Conservation (phyloP, 345 rosid species). For the Salix caprea region DNA sequence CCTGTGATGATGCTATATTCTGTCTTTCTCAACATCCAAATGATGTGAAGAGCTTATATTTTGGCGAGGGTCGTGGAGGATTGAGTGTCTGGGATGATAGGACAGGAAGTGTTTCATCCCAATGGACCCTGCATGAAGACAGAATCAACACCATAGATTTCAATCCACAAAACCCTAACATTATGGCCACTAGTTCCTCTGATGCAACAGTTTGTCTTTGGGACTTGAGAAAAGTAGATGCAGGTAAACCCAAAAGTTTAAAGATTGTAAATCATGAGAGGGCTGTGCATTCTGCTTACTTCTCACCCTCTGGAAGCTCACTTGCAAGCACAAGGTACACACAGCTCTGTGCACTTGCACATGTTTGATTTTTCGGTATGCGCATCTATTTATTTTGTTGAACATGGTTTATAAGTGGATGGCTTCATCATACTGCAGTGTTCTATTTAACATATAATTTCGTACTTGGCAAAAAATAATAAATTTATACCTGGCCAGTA, state of each 20-base stretch:
- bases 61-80: slow-evolving; percentile 56
- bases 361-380: not conserved
- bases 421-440: not conserved
- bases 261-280: slow-evolving; percentile 40
- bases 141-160: slow-evolving; percentile 82
- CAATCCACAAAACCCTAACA: slow-evolving; percentile 45
- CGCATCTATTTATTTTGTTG: not conserved
- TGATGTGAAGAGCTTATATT: slow-evolving; percentile 47
- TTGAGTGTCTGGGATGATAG: slow-evolving; percentile 60
- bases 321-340: slow-evolving; percentile 75
- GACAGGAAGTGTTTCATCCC: slow-evolving; percentile 38
- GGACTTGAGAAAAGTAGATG: slow-evolving; percentile 64
- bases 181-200: slow-evolving; percentile 76
- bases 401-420: not conserved
- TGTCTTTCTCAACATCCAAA: slow-evolving; percentile 56
- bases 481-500: too few relatives aligned
- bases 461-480: not conserved
- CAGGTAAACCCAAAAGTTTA: slow-evolving; percentile 35
- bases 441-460: not conserved
- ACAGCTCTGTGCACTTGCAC: too few relatives aligned
- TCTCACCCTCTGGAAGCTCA: slow-evolving; percentile 74
- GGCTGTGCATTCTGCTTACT: slow-evolving; percentile 77
- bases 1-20: slow-evolving; percentile 44
- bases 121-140: slow-evolving; percentile 56
- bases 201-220: slow-evolving; percentile 78